Conservation (phyloP, 2,329 filamentous ascomycete genomes). For the Ophiostoma montium region DNA sequence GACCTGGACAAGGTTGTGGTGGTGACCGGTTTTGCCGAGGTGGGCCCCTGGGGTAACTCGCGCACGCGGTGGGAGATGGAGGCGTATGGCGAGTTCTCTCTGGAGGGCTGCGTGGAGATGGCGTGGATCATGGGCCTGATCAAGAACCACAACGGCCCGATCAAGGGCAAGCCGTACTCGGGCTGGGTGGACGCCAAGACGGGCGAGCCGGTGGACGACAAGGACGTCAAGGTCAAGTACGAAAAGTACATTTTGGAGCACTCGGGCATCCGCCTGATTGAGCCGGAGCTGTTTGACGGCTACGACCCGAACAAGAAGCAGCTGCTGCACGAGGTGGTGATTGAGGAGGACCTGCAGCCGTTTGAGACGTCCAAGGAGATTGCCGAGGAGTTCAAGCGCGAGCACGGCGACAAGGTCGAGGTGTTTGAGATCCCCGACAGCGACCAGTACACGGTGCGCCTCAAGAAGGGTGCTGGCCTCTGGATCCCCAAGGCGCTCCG, state of each 20-base stretch:
- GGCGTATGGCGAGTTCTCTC: conserved; percentile 86
- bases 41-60: conserved; percentile 97
- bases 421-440: conserved; percentile 90
- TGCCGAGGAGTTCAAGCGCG: conserved; percentile 89
- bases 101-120: conserved; percentile 98
- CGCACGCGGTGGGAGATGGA: conserved; percentile 99
- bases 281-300: conserved; percentile 90
- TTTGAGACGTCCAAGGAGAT: conserved; percentile 97
- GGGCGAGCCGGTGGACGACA: conserved; percentile 91
- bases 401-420: conserved; percentile 96
- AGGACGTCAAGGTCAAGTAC: conserved; percentile 94
- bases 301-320: conserved; percentile 99
- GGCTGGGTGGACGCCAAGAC: conserved; percentile 95
- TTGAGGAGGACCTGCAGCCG: conserved; percentile 90
- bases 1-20: conserved; percentile 97
- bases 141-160: conserved; percentile 90
- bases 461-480: conserved; percentile 90
- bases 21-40: conserved; percentile 89
- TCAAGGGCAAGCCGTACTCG: conserved; percentile 93
- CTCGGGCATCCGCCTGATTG: conserved; percentile 91
- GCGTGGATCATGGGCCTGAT: conserved; percentile 99
- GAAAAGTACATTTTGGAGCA: conserved; percentile 95
- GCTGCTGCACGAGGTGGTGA: conserved; percentile 91
- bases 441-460: conserved; percentile 83
- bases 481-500: conserved; percentile 94